phyloP scores from a whole-genome alignment of 1,139 yeast species.

The Meyerozyma sp. region DNA sequence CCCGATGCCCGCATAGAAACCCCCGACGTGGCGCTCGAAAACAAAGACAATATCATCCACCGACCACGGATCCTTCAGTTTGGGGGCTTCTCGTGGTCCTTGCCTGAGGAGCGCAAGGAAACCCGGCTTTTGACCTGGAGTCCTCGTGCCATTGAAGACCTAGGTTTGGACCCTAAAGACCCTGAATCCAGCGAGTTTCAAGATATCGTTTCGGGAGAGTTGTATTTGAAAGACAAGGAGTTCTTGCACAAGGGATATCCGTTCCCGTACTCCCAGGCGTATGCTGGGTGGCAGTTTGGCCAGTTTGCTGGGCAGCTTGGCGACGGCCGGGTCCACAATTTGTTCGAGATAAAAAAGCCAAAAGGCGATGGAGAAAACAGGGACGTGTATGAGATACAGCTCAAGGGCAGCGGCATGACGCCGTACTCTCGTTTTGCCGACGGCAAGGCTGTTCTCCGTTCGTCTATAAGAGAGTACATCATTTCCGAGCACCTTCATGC shows the following conservation, averaged over 20 bases:
- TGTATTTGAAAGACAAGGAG: conserved; percentile 19
- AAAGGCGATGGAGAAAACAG: conserved; percentile 29
- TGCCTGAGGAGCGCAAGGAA: conserved; percentile 56
- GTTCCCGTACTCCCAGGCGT: conserved; percentile 83
- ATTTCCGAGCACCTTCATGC: conserved; percentile 79
- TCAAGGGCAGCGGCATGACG: conserved; percentile 89
- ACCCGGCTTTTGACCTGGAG: conserved; percentile 58
- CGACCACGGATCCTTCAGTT: conserved; percentile 55
- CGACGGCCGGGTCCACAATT: conserved; percentile 84
- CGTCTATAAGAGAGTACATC: conserved; percentile 82
- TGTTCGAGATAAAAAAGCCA: conserved; percentile 58
- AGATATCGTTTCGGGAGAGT: conserved; percentile 60
- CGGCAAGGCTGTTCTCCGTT: conserved; percentile 88
- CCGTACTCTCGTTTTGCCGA: conserved; percentile 95
- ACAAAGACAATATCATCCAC: conserved; percentile 28
- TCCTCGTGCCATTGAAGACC: conserved; percentile 53
- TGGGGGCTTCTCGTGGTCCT: conserved; percentile 68
- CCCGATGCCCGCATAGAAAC: conserved; percentile 61
- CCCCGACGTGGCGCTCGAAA: conserved; percentile 41
- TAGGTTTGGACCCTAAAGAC: conserved; percentile 45
- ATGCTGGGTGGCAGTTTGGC: conserved; percentile 97
- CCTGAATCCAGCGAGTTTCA: conserved; percentile 41
- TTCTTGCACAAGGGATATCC: conserved; percentile 38
- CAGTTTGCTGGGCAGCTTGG: conserved; percentile 96
- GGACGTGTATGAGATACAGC: conserved; percentile 58